Evolutionary conservation across 2,329 filamentous ascomycete genomes (phyloP), one percentile per base, ranked within the genome.

Genomic region (Cordyceps sp.): DNA sequence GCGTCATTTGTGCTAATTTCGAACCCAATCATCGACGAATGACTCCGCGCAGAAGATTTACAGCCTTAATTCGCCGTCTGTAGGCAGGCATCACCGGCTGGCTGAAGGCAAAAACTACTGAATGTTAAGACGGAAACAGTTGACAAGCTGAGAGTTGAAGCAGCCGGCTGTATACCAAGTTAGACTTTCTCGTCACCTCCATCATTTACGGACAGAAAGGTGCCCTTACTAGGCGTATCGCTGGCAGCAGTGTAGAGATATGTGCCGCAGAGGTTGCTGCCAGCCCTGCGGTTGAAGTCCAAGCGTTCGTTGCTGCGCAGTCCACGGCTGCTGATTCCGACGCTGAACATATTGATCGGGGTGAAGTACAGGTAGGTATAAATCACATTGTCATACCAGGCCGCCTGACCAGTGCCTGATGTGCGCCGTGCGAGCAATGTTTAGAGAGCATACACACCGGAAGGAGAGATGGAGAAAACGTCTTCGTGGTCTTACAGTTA

Each of bases 221-320:
- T 6, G 2, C 14, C 30, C 33, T 22, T 34, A 38, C 34, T 10
- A 13, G 31, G 31, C 31, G 36, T 36, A 21, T 23, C 24, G 12
- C 10, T 21, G 5, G 23, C 34, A 5, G 32, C 33, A 17, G 29
- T 26, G 29, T 39, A 39, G 12, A 38, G 26, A 31, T 37, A 38
- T 9, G 22, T 21, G 9, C 33, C 38, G 23, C 41, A 41, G 26
- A 26, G 36, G 27, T 42, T 31, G 22, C 17, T 33, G 25, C 39
- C 38, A 8, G 24, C 19, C n/a, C 26, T 30, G 10, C 36, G 36
- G 34, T 35, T 40, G 16, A 39, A 37, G 26, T 42, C 39, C 3
- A 43, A 35, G 35, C 37, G 35, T 33, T 43, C 41, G 26, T 40
- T 39, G 15, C n/a, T 21, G 20, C 41, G 38, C 4, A 42, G 34